Evolutionary conservation across 202 grass and related monocot genomes (phyloP), one percentile per base, ranked within the genome.

Genomic region (Zoysia matrella): DNA sequence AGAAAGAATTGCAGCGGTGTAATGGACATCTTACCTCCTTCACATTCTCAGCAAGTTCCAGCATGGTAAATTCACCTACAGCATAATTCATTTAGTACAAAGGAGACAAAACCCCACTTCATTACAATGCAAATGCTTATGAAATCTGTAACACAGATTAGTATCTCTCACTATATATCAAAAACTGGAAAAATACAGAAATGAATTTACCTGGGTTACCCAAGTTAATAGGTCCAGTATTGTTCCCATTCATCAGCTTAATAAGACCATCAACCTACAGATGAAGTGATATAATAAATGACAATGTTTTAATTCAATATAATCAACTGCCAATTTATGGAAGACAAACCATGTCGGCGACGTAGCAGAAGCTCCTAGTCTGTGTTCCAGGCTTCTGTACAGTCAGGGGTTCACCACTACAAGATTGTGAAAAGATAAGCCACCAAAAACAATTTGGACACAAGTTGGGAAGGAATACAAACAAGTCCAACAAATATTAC

Each of bases 311-410:
- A 65, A 47, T n/a, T 22, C 83, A 83, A 57, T 55, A 58, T 46
- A 63, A 22, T 57, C 22, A 63, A 60, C 41, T 62, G 67, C 6
- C 57, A 79, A 79, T 61, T 40, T 42, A 36, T 56, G 56, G 11
- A 47, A 73, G 13, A 90, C 82, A 22, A 87, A 96, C 97, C 97
- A 99, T 94, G 48, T 99, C 97, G 16, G 97, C 82, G 3, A 99
- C 97, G 78, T 89, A 99, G 87, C 96, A 99, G 89, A 99, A 99
- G 74, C 96, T 99, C 74, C 96, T 86, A 72, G 96, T 99, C 80
- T 99, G 96, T 82, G 96, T 99, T 80, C 96, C 96, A 15, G 96
- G 96, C 83, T 87, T 94, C 88, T 99, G 96, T 61, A 99, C 96
- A 62, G 96, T 99, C 78, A 99, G 48, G 64, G 89, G 61, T 57